A percentile compares a stretch with the other conserved stretches of the same genome.
Conservation (phyloP, 345 rosid species). For the Erucastrum elatum region DNA sequence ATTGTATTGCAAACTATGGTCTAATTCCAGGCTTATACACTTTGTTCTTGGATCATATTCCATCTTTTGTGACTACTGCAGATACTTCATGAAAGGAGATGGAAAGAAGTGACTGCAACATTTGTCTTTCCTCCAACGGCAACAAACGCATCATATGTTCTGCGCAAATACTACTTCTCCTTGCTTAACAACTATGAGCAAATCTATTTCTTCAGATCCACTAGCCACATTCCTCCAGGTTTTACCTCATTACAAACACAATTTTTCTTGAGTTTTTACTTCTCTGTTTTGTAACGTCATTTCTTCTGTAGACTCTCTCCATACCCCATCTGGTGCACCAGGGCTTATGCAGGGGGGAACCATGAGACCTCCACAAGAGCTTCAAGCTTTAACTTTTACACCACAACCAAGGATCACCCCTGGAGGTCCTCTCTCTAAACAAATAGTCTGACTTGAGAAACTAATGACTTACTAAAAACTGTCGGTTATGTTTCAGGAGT, state of each 20-base stretch:
- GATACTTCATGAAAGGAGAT: conserved; percentile 79
- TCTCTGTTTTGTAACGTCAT: neutral
- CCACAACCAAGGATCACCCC: conserved; percentile 49
- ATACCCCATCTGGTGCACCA: conserved; percentile 38
- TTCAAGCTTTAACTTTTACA: conserved; percentile 36
- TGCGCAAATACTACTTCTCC: conserved; percentile 87
- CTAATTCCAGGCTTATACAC: neutral
- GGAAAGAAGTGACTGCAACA: conserved; percentile 94
- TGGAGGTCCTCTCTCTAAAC: conserved; percentile 26
- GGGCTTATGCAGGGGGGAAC: conserved; percentile 48
- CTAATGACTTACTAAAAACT: conserved; percentile 4
- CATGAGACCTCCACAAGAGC: conserved; percentile 43
- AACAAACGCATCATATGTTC: conserved; percentile 87
- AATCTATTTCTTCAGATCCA: conserved; percentile 65
- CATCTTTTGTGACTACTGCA: conserved; percentile 23
- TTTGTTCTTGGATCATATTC: neutral
- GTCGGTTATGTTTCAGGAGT: conserved; percentile 16
- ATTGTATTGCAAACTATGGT: neutral
- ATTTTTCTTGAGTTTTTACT: conserved; percentile 7
- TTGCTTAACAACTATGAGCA: conserved; percentile 81
- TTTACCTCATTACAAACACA: neutral
- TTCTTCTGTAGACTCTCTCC: conserved; percentile 53
- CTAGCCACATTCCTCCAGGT: conserved; percentile 63
- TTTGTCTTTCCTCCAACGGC: conserved; percentile 97
- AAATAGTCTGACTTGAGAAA: neutral